Base-by-base conservation (phyloP, 2,329 filamentous ascomycete genomes). In the Cadophora luteo-olivacea region DNA sequence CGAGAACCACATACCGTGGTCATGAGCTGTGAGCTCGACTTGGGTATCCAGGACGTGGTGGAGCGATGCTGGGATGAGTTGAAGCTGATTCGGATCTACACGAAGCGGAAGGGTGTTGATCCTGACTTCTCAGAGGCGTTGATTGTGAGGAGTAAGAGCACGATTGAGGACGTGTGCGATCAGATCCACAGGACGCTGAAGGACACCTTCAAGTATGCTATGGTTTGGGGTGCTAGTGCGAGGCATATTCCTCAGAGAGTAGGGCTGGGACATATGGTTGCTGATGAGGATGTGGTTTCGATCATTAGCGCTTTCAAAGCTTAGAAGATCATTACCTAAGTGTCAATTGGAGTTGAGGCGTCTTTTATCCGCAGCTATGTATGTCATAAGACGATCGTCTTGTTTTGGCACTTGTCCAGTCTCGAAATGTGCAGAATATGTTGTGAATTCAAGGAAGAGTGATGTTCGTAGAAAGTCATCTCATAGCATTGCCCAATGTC, bases 181-280 rank as follows among this genome's bases (percentile, higher is more conserved):
- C 89, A 93, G 75, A 92, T 99, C 74, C 96, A 99, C 82, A 86
- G 96, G 70, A 96, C 89, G 32, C 83, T 99, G 73, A 99, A 98
- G 87, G 97, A 99, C 72, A 97, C 94, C 4, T 99, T 98, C 86
- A 99, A 98, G 84, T 97, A 98, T 82, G 97, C 96, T 3, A 82
- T 98, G 73, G 96, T 99, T 0, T 99, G 97, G 97, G 96, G 96
- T 4, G 94, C 94, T 22, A 98, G 95, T 80, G 96, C 96, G 45
- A 89, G 93, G 76, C 97, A 99, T 84, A 86, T 98, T 45, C 96
- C 97, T 45, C 96, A 99, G 84, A 85, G 96, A 71, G 95, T 97
- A 48, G 97, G 96, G 0, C 80, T 99, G 76, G 84, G 88, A 7
- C 96, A 99, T 84, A 77, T 88, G 14, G 94, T 99, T 55, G 82